Base-by-base conservation (phyloP, 495 filamentous ascomycete genomes). In the Physcia stellaris region DNA sequence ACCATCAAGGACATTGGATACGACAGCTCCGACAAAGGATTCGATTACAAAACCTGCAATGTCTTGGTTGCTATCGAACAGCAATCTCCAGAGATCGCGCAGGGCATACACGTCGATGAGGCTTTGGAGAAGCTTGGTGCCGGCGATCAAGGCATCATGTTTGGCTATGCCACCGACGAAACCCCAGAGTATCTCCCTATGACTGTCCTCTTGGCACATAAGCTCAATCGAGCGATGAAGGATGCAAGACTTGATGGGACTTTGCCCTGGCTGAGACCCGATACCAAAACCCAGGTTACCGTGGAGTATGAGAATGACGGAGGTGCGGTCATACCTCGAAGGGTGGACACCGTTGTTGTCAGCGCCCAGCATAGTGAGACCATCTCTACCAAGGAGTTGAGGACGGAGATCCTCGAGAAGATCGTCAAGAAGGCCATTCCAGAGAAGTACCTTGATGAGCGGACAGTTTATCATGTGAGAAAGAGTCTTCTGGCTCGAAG, bases 141-240 rank as follows among this genome's bases (percentile, higher is more conserved):
- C 41, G 90, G 90, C 81, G 90, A 98, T 68, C 90, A 98, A 71
- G 90, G 90, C 71, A 94, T 98, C 73, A 98, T 98, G 90, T 98
- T 98, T 65, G 90, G 90, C 50, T 98, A 98, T 78, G 90, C 90
- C 56, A 94, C 90, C 59, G 88, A 98, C 53, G 90, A 98, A 75
- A 96, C 90, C 55, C 90, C 90, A 45, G 88, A 98, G 68, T 76
- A 90, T 46, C 80, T 96, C 56, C 90, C 90, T 45, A 68, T 98
- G 55, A 95, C 90, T 48, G 68, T 95, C 50, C 75, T 86, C 40
- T 75, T 95, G 57, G 79, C 90, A 54, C 90, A 98, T 74, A 86
- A 84, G 74, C 79, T 98, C 45, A 98, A 98, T 70, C 66, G 71
- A 51, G 83, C 82, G 53, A 90, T 98, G 90, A 80, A 75, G 47